Conservation (phyloP, 2,329 filamentous ascomycete genomes). For the Trichoderma endophyticum region DNA sequence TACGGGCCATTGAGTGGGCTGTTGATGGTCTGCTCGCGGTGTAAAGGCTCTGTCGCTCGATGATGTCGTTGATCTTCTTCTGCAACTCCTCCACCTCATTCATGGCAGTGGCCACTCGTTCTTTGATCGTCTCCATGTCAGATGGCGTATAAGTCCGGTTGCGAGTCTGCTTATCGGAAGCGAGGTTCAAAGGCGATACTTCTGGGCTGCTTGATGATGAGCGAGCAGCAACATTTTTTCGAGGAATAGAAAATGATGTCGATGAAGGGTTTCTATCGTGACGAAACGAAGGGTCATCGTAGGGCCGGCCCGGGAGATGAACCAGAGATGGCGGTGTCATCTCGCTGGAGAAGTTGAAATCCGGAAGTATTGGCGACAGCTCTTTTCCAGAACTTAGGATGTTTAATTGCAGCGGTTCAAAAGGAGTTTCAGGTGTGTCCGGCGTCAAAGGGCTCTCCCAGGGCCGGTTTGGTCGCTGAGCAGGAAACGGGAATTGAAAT, state of each 20-base stretch:
- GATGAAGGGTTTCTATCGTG: constrained; percentile 47
- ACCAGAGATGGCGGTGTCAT: constrained; percentile 41
- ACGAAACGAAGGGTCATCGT: constrained; percentile 31
- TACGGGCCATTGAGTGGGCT: constrained; percentile 39
- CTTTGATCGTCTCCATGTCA: constrained; percentile 50
- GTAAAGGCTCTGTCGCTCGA: constrained; percentile 60
- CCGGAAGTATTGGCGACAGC: constrained; percentile 55
- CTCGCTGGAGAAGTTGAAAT: constrained; percentile 43
- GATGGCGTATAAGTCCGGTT: constrained; percentile 45
- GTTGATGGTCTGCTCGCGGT: constrained; percentile 52
- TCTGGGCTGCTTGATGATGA: constrained; percentile 26
- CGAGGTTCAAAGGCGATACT: constrained; percentile 36
- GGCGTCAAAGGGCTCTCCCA: constrained; percentile 29
- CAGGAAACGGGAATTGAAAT: constrained; percentile 34
- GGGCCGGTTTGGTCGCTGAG: constrained; percentile 12
- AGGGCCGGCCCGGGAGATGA: constrained; percentile 32
- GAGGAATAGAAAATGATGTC: constrained; percentile 54
- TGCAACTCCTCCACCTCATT: constrained; percentile 57
- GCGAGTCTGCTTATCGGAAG: constrained; percentile 40
- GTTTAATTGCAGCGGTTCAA: constrained; percentile 56
- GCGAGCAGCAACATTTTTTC: constrained; percentile 37
- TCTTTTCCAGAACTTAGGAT: constrained; percentile 43
- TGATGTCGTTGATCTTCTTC: constrained; percentile 56
- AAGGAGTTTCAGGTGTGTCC: constrained; percentile 31
- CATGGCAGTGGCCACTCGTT: constrained; percentile 55